Percentiles rank a stretch among this genome's conserved stretches.
phyloP scores from a whole-genome alignment of 805 yeast genomes.

The Candida glaebosa region DNA sequence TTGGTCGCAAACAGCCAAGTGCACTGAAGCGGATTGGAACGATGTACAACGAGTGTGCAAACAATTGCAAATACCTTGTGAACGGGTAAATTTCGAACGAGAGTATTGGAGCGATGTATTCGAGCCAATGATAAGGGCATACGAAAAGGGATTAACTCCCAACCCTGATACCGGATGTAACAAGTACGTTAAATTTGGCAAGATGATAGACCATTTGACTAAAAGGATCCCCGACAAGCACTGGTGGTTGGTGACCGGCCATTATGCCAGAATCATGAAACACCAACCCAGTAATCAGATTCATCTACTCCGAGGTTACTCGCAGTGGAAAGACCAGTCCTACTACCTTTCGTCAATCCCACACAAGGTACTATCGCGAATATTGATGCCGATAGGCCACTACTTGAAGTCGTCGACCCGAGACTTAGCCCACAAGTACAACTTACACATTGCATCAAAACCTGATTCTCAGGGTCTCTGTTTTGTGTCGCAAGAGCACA shows the following conservation, averaged over 20 bases:
- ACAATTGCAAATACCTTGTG: slow-evolving; percentile 63
- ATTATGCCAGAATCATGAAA: slow-evolving; percentile 57
- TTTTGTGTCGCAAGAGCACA: slow-evolving; percentile 67
- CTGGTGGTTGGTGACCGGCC: slow-evolving; percentile 94
- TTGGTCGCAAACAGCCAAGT: slow-evolving; percentile 68
- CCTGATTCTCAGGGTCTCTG: slow-evolving; percentile 96
- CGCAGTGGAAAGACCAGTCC: slow-evolving; percentile 78
- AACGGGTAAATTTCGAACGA: slow-evolving; percentile 76
- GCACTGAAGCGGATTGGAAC: slow-evolving; percentile 87
- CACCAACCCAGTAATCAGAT: slow-evolving; percentile 24
- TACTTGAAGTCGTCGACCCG: slow-evolving; percentile 73
- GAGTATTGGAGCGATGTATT: slow-evolving; percentile 95
- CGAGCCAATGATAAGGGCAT: slow-evolving; percentile 81
- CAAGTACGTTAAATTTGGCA: slow-evolving; percentile 81
- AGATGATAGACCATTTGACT: slow-evolving; percentile 54
- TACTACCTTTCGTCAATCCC: slow-evolving; percentile 78
- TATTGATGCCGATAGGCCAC: slow-evolving; percentile 81
- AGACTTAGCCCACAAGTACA: slow-evolving; percentile 51
- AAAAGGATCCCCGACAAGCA: slow-evolving; percentile 27
- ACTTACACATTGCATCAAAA: slow-evolving; percentile 64
- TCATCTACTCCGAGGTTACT: slow-evolving; percentile 57
- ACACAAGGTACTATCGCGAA: slow-evolving; percentile 35
- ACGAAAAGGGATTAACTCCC: slow-evolving; percentile 76
- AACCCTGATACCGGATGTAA: slow-evolving; percentile 94
- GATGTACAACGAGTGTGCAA: slow-evolving; percentile 68